Evolutionary conservation across 805 yeast genomes (phyloP), one percentile per base, ranked within the genome.

Genomic region (Candida dajiaensis): DNA sequence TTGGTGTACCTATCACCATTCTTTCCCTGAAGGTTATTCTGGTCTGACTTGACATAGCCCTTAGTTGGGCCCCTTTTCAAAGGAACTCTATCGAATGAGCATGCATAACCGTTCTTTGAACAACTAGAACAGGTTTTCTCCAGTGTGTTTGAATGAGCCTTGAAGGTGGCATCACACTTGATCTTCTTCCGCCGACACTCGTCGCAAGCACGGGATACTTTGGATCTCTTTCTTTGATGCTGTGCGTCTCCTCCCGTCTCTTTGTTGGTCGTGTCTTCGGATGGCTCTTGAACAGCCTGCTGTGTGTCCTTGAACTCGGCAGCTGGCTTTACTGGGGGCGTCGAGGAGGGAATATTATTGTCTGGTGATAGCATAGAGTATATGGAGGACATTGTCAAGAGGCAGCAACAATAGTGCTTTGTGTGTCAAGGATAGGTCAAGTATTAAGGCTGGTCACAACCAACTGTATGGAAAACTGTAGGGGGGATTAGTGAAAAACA

Each of bases 161-260:
- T 70, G 47, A 74, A 72, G 22, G 73, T 73, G 20, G 85, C 88
- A 60, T 85, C 81, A 65, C 95, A 85, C 45, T 78, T 72, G 20
- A 85, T 74, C 59, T 85, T 85, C 62, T 84, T 83, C 40, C 85
- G 71, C 33, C 94, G 72, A 62, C 94, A 85, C 41, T 83, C 81
- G 61, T 85, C 95, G 61, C 95, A 85, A 2, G 92, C 94, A 44
- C 95, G 64, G 1, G 89, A 83, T 0, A 85, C 89, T 60, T 85
- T 85, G 9, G 84, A 73, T 47, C 90, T 57, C 57, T 83, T 83
- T 42, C 85, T 71, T 28, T 58, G 59, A 11, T 52, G 53, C 21
- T 45, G 49, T 23, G 23, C 19, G 4, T 46, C 28, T 25, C 12
- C 16, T 4, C 44, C 48, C 25, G 46, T 35, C 37, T 26, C 29